A percentile compares a stretch with the other conserved stretches of the same genome.
Evolutionary conservation across 495 filamentous ascomycete species (phyloP).

Genomic region (Paragyromitra xinjiangensis): DNA sequence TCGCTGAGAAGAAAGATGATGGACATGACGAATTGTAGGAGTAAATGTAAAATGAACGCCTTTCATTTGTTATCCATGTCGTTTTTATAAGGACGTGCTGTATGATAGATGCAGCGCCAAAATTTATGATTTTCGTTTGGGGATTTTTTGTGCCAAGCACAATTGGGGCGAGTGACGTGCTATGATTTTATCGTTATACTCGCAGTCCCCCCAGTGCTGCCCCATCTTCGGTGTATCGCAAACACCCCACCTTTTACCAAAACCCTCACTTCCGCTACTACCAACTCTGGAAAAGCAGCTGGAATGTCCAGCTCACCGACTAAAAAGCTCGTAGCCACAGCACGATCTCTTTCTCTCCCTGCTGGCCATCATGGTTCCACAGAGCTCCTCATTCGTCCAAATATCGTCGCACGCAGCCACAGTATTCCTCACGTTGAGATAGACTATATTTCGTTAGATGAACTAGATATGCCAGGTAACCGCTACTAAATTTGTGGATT

Average conservation of each 20-base stretch:
- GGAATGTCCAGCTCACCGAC: neutral
- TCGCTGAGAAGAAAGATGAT: slow-evolving; percentile 56
- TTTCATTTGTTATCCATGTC: slow-evolving; percentile 19
- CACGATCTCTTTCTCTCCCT: neutral
- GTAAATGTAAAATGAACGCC: slow-evolving; percentile 35
- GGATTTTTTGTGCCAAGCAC: slow-evolving; percentile 4
- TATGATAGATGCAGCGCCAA: slow-evolving; percentile 31
- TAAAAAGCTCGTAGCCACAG: neutral
- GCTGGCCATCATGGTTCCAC: neutral
- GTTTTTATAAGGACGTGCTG: slow-evolving; percentile 37
- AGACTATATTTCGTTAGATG: neutral
- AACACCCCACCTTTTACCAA: neutral
- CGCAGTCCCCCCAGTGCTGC: too few species aligned
- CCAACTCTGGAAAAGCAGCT: neutral
- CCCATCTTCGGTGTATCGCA: neutral
- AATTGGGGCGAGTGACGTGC: slow-evolving; percentile 8
- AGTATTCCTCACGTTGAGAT: neutral
- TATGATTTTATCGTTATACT: slow-evolving; percentile 8
- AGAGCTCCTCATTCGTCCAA: neutral
- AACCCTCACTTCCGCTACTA: neutral
- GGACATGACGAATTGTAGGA: slow-evolving; percentile 66
- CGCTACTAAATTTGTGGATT: neutral
- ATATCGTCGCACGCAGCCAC: neutral
- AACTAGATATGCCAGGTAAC: neutral
- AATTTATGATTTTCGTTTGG: slow-evolving; percentile 15